These are phyloP conservation scores for Amyloporia xantha DNA, from an alignment of 768 basidiomycete species.

Conservation along the genomic window DNA sequence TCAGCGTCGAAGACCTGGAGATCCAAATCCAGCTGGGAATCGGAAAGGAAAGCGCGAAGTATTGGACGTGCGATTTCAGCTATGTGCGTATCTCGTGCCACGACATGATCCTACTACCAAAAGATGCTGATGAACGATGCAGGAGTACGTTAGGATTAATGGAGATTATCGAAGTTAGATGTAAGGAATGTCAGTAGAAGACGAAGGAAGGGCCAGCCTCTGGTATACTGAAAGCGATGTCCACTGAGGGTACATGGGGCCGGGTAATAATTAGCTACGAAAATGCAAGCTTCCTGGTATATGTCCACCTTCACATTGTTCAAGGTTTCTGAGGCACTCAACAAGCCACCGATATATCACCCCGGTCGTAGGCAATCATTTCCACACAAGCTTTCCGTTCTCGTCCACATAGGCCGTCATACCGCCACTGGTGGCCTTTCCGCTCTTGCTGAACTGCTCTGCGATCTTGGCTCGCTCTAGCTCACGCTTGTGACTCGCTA, in stretches of 20 bases:
- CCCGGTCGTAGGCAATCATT: constrained; percentile 24
- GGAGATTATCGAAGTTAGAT: constrained; percentile 75
- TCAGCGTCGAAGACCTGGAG: constrained; percentile 78
- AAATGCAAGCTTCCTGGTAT: constrained; percentile 2
- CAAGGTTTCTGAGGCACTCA: not conserved
- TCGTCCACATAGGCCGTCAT: constrained; percentile 57
- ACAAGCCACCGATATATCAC: not conserved
- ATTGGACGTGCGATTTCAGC: constrained; percentile 98
- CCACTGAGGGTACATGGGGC: too few relatives aligned
- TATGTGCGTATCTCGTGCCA: constrained; percentile 62
- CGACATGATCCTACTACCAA: too few relatives aligned
- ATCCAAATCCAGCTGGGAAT: constrained; percentile 77
- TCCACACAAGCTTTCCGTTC: constrained; percentile 54
- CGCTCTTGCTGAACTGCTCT: constrained; percentile 35
- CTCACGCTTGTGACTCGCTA: constrained; percentile 56
- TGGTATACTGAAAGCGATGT: too few relatives aligned
- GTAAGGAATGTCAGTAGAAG: not conserved
- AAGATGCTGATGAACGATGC: constrained; percentile 14
- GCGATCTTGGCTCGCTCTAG: constrained; percentile 47
- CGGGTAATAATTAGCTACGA: not conserved
- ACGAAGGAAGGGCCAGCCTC: not conserved
- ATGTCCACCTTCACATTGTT: not conserved
- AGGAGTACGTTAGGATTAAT: constrained; percentile 97
- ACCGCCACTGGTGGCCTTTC: constrained; percentile 41
- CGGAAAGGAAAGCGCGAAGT: constrained; percentile 68